Percentiles rank a stretch among this genome's conserved stretches.
Evolutionary conservation across 345 rosid species (phyloP).

Genomic region (Jatropha curcas): DNA sequence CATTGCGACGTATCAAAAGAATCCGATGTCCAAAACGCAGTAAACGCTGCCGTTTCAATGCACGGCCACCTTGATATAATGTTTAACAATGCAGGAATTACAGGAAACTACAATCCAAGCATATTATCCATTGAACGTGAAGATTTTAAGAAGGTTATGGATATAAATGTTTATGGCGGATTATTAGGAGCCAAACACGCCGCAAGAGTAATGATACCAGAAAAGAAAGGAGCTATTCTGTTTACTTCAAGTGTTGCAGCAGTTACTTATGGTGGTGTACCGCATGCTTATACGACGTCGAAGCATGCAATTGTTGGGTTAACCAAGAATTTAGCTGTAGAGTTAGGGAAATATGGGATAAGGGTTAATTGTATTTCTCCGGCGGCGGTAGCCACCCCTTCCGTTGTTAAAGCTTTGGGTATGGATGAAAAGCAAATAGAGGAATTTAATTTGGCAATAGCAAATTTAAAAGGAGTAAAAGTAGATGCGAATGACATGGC

Average conservation of each 20-base stretch:
- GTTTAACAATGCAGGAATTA: background rate
- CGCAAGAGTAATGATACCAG: conserved; percentile 1
- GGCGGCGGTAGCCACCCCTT: background rate
- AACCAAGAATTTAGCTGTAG: conserved; percentile 5
- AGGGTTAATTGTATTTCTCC: conserved; percentile 1
- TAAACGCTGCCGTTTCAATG: background rate
- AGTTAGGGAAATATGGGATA: background rate
- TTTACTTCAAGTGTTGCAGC: conserved; percentile 3
- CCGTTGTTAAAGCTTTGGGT: background rate
- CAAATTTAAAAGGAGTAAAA: background rate
- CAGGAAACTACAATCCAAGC: background rate
- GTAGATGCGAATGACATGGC: background rate
- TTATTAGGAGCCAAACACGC: conserved; percentile 12
- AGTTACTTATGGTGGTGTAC: background rate
- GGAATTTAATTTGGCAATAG: background rate
- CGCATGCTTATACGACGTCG: background rate
- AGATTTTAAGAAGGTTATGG: background rate
- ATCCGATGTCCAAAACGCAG: background rate
- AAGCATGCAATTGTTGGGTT: conserved; percentile 13
- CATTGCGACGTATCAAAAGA: background rate
- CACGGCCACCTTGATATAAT: conserved; percentile 10
- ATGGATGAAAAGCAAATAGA: background rate
- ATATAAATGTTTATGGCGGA: background rate
- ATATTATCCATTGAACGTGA: background rate
- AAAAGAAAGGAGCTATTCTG: background rate